Base-by-base conservation (phyloP, 2,329 filamentous ascomycete genomes). In the Aspergillus luchuensis region DNA sequence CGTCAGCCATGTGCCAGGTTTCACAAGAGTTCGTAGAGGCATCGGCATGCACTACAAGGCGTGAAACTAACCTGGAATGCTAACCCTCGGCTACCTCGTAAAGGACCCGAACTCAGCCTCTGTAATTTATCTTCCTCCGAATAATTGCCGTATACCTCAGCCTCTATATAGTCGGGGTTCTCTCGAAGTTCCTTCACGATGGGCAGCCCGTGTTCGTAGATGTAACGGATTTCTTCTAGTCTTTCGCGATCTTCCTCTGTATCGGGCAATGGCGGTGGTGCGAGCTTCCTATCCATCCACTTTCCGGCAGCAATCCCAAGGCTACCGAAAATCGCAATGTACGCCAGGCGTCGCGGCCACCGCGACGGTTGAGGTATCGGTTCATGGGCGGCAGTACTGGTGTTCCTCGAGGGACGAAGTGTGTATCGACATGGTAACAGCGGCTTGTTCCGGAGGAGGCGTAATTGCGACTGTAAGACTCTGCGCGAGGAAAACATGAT, bases 51-150 rank as follows among this genome's bases (percentile, higher is more conserved):
- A 47, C 23, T 55, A 62, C 48, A 47, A 17, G 38, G 33, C 11
- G 33, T 15, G 4, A 33, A 33, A 69, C 75, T 41, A 62, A 79
- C 77, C 74, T 80, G 79, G 50, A 79, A 63, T 23, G 72, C 74
- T 45, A 80, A 57, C 15, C 76, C 78, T 56, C 75, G 70, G 60
- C 73, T 76, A 19, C 79, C 79, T 51, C 69, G 68, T 57, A 81
- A 62, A 10, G 75, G 69, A 4, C 78, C 78, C 51, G 73, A 75
- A 5, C 78, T 78, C 55, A 81, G 65, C 49, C 74, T 68, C 21
- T 65, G 69, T 30, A 60, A 52, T 60, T 73, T 76, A n/a, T 74
- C 71, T 23, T 75, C 71, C 6, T 72, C 70, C n/a, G 71, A 66
- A 54, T 75, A 72, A 54, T 72, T 72, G 19, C 70, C 69, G 60